Evolutionary conservation across 208 protist genomes (phyloP), one percentile per base, ranked within the genome.

Genomic region (Trypanosoma brucei): DNA sequence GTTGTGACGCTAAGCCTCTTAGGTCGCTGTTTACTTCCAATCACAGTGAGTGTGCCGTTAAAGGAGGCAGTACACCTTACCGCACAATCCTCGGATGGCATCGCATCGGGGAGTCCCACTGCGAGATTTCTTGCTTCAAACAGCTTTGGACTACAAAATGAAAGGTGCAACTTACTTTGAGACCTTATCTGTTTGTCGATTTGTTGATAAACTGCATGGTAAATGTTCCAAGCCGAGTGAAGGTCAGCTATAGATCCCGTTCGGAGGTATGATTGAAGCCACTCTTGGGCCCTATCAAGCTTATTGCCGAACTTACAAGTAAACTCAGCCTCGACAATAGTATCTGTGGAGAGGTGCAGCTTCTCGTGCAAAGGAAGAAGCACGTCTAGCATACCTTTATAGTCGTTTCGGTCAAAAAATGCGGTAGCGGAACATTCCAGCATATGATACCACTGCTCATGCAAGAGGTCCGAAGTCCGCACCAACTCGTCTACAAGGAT

Each of bases 11-110:
- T 93, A 5, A 99, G 74, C 67, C 98, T 97, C 62, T 98, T 86
- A 38, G 99, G 99, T 38, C 98, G 79, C 86, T 99, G 98, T 85
- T 99, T 99, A 35, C 97, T 99, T 7, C 86, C 50, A 64, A 99
- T 99, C 1, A 99, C 96, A 13, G 69, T 66, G 3, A 99, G 73
- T 6, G 78, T 79, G 22, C 93, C 74, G 22, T 78, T 74, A 71
- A 99, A 99, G 30, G 68, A 79, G 31, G 74, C 52, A 59, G 99
- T 99, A 58, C 83, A 78, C 14, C 97, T 85, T 0, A 98, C 72
- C 14, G 75, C 68, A 54, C 89, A 77, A 48, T 85, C 80, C 33
- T 78, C 71, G 49, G 79, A 75, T 0, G 97, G 96, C 38, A 94
- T 96, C 1, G 75, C 84, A 66, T 91, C 83, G 44, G 94, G 87